Base-by-base conservation (phyloP, 495 filamentous ascomycete genomes). In the Aspergillus steynii region DNA sequence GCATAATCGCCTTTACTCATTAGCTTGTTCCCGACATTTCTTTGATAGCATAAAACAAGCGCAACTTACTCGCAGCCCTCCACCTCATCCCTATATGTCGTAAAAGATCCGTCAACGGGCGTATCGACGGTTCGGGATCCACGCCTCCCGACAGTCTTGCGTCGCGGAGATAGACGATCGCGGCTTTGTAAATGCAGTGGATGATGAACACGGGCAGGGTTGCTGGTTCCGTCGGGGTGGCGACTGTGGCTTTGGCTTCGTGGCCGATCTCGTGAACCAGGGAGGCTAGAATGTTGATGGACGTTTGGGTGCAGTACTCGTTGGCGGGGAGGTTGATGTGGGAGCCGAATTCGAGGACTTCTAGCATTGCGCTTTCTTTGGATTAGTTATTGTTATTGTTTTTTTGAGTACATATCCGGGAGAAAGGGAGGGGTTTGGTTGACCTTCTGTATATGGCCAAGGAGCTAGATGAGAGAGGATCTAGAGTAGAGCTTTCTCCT, bases 31-130 rank as follows among this genome's bases (percentile, higher is more conserved):
- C 20, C 20, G 20, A 20, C 20, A 20, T 20, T 20, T 20, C 20
- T 20, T 20, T 20, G 20, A 20, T 20, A 20, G 20, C 20, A 20
- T 20, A 20, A 20, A 20, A 20, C 20, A 20, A 20, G 20, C 20
- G 20, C 31, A 42, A 42, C 53, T 14, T 45, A 55, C 53, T 55
- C 14, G 27, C 53, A 45, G 53, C 53, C 1, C 34, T 5, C 53
- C 53, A 55, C 27, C 53, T 42, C 32, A 9, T 45, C 10, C 53
- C 29, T 20, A 45, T 55, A 45, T 14, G 28, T 15, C 42, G 14
- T 20, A 55, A 15, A 25, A 26, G 20, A 2, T 26, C 42, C 26
- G 42, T 37, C 32, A 55, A 55, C 0, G 29, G 5, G 12, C n/a
- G 5, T 45, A 37, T 14, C 8, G 31, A 42, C 14, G 10, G 25